These are phyloP conservation scores for Coprinopsis cinerea DNA, from an alignment of 768 basidiomycete species.

Conservation along the genomic window DNA sequence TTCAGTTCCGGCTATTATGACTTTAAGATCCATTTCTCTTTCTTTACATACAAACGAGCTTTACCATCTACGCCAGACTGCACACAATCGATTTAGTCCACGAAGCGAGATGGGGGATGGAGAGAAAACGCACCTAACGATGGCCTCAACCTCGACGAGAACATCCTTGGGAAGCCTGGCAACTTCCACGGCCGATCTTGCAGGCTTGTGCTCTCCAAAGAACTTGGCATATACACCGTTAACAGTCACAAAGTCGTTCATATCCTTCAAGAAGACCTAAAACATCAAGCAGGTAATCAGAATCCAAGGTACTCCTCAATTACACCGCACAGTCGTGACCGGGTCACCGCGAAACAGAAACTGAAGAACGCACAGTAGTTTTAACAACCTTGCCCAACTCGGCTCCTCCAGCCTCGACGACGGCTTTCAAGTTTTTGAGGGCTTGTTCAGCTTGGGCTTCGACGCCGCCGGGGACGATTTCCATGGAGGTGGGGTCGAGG, in stretches of 20 bases:
- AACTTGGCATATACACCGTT: constrained; percentile 79
- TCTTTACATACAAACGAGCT: too few relatives aligned
- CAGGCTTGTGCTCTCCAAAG: constrained; percentile 90
- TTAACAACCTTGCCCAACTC: constrained; percentile 80
- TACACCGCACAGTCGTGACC: too few relatives aligned
- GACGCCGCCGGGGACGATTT: constrained; percentile 69
- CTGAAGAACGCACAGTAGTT: constrained; percentile 70
- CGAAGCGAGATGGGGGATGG: too few relatives aligned
- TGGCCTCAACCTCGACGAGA: constrained; percentile 87
- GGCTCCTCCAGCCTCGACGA: constrained; percentile 80
- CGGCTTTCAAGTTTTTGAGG: constrained; percentile 77
- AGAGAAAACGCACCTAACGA: constrained; percentile 58
- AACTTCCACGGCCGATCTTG: constrained; percentile 89
- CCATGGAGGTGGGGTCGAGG: constrained; percentile 64
- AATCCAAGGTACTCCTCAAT: not conserved
- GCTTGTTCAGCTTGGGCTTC: constrained; percentile 80
- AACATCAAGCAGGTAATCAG: not conserved
- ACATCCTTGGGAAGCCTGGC: constrained; percentile 86
- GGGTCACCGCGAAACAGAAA: too few relatives aligned
- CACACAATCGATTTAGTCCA: too few relatives aligned
- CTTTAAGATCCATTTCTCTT: too few relatives aligned
- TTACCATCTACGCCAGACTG: too few relatives aligned
- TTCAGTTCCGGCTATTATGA: too few relatives aligned
- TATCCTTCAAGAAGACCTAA: constrained; percentile 87
- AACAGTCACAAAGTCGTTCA: constrained; percentile 84